Evolutionary conservation across 164 flowering plant genomes (phyloP).

Genomic region (Warburgia ugandensis): DNA sequence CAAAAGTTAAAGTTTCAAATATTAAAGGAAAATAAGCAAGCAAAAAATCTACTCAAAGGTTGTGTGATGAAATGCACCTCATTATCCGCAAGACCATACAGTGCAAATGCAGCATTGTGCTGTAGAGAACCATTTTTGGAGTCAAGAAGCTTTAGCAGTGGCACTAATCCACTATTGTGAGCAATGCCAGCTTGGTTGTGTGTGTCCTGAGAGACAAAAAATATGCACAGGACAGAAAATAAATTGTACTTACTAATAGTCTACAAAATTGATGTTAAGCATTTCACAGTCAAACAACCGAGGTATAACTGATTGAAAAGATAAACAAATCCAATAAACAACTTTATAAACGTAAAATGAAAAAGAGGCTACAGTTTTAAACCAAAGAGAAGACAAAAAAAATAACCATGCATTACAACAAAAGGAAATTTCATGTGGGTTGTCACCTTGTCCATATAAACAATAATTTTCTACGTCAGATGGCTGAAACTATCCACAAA

Average conservation of each 20-base stretch:
- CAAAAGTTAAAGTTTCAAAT: no score
- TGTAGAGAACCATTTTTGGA: conserved; percentile 93
- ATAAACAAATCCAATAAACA: not conserved
- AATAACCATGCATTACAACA: not conserved
- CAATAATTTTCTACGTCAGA: no score
- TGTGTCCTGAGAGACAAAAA: conserved; percentile 46
- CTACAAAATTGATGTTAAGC: not conserved
- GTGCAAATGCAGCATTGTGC: conserved; percentile 99
- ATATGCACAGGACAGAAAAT: not conserved
- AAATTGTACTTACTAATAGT: not conserved
- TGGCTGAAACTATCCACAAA: no score
- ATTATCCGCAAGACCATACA: conserved; percentile 97
- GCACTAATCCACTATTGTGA: conserved; percentile 74
- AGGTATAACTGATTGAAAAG: not conserved
- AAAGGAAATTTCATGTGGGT: not conserved
- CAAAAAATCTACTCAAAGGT: not conserved
- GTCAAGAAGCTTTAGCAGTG: conserved; percentile 87
- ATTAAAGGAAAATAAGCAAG: no score
- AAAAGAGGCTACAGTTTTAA: not conserved
- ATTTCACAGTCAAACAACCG: not conserved
- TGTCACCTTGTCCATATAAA: no score
- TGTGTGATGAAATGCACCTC: conserved; percentile 46
- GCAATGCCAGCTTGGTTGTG: conserved; percentile 98
- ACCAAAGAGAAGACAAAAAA: not conserved
- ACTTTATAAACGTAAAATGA: not conserved